Evolutionary conservation across 129 eudicot genomes (phyloP), one percentile per base, ranked within the genome.

Genomic region (Logfia minima): DNA sequence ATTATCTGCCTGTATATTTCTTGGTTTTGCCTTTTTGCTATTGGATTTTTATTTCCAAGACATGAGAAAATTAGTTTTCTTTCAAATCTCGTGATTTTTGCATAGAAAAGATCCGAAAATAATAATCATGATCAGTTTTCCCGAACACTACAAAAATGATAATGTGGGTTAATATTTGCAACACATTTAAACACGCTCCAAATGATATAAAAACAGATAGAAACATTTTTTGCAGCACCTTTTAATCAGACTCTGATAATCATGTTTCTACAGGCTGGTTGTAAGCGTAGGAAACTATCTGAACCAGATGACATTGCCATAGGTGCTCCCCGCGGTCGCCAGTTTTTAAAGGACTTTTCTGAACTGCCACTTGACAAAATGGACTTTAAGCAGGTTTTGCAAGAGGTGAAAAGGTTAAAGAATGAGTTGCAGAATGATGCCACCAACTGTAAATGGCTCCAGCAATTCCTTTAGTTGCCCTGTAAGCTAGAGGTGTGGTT

Each of bases 311-410:
- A 91, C 63, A 78, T 86, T 72, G 85, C 86, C 1, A 77, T 80
- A 70, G 98, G 97, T 58, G 87, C 89, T 32, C 83, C 86, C 29
- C 83, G 86, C 79, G 98, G 97, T 67, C 92, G 84, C 31, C 81
- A 78, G 70, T 89, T 94, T 79, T 83, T 94, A 71, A 84, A 91
- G 75, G 91, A 94, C 58, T 91, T 94, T 77, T 73, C 90, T 0
- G 93, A 91, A 55, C 81, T 94, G 82, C 97, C 97, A 28, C 88
- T 94, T 61, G 97, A 89, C 77, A 83, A 84, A 77, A 89, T 94
- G 98, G 96, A 94, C 66, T 62, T 80, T 19, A 84, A 87, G 72
- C 85, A 89, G 82, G 98, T 92, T 68, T 71, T 89, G 66, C 78
- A 87, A 77, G 80, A 82, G 45, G 88, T 89, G 60, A 74, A 70